Evolutionary conservation across 768 basidiomycete genomes (phyloP).

Genomic region (Pulveroboletus sp.): DNA sequence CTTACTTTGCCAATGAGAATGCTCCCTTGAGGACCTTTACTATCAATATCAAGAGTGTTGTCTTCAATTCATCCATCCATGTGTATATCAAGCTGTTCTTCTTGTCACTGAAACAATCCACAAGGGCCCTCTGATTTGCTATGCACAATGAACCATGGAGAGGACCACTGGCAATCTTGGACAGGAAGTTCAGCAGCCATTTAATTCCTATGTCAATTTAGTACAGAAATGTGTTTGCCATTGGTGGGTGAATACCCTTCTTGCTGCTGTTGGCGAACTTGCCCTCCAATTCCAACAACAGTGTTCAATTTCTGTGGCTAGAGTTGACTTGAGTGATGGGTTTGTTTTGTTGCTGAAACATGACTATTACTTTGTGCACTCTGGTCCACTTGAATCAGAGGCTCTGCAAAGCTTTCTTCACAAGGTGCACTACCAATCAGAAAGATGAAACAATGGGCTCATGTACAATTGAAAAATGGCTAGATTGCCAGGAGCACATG

Average conservation of each 20-base stretch:
- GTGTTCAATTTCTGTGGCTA: too few species aligned
- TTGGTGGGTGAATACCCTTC: neutral
- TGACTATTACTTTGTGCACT: too few species aligned
- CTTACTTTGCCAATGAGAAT: too few species aligned
- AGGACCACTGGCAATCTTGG: neutral
- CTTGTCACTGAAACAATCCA: neutral
- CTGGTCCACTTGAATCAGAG: too few species aligned
- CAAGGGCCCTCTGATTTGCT: neutral
- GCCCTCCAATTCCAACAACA: too few species aligned
- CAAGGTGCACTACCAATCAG: too few species aligned
- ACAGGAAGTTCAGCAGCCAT: neutral
- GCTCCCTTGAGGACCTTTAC: neutral
- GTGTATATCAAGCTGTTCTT: neutral
- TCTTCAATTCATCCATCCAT: neutral
- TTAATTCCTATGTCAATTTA: neutral
- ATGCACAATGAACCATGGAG: constrained; percentile 4
- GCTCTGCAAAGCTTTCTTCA: too few species aligned
- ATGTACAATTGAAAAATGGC: too few species aligned
- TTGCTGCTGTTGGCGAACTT: neutral
- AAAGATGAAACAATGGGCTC: too few species aligned
- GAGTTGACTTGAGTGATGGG: too few species aligned
- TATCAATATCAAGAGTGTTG: neutral
- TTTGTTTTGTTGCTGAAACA: too few species aligned
- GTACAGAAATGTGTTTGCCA: neutral
- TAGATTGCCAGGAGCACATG: too few species aligned